Evolutionary conservation across 2,329 filamentous ascomycete species (phyloP).

Genomic region (Ophiostoma ips): DNA sequence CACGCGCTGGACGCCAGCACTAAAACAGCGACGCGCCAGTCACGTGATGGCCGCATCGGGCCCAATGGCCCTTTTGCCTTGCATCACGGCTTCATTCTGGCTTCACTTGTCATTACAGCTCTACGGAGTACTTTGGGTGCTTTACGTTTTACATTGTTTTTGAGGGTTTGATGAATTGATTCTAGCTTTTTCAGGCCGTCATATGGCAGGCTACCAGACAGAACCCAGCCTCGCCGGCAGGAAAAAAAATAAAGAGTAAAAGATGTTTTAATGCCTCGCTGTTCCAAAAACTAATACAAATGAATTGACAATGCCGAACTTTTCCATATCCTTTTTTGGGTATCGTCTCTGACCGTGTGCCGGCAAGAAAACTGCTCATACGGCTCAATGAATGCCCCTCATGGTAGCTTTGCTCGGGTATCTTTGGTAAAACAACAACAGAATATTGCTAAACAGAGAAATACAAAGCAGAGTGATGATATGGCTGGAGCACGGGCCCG

Average conservation of each 20-base stretch:
- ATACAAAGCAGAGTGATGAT: background rate
- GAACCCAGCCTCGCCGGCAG: background rate
- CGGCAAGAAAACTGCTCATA: background rate
- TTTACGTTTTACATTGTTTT: too few relatives aligned
- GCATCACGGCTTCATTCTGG: too few relatives aligned
- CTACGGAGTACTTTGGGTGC: too few relatives aligned
- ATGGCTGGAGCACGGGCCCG: background rate
- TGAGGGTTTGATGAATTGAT: too few relatives aligned
- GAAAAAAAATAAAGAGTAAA: background rate
- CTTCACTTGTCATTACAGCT: too few relatives aligned
- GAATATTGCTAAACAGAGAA: background rate
- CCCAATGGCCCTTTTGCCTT: too few relatives aligned
- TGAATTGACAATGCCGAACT: background rate
- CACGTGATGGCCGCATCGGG: background rate
- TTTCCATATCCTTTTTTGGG: background rate
- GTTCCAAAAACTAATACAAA: background rate
- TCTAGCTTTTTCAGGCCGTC: too few relatives aligned
- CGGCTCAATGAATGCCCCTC: background rate
- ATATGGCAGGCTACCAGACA: too few relatives aligned
- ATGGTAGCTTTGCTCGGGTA: background rate
- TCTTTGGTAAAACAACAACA: background rate
- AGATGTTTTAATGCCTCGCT: background rate
- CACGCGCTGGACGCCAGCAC: slow-evolving; percentile 3
- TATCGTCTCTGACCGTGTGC: background rate
- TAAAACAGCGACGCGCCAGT: background rate